These are phyloP conservation scores for Solidago caesia DNA, from an alignment of 129 eudicot genomes.

Conservation along the genomic window DNA sequence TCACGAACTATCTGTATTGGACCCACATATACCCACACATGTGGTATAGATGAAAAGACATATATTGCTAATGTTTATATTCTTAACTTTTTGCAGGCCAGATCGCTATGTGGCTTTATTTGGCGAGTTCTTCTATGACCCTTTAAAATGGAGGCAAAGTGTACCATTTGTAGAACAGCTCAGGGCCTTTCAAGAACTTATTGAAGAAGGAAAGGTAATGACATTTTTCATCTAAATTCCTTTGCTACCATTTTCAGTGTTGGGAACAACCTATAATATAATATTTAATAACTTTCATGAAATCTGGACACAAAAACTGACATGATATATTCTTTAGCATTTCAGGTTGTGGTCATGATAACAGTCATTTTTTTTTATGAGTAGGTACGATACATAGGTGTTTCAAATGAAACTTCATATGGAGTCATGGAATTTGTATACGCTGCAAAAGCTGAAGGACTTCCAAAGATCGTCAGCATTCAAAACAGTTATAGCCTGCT, in stretches of 20 bases:
- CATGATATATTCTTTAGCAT: constrained; percentile 11
- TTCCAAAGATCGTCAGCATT: constrained; percentile 87
- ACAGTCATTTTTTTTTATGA: not conserved
- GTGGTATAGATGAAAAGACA: not conserved
- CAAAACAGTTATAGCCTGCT: constrained; percentile 83
- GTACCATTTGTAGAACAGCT: constrained; percentile 85
- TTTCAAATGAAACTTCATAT: constrained; percentile 92
- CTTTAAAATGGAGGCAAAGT: constrained; percentile 80
- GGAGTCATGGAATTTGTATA: constrained; percentile 91
- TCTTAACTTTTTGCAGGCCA: constrained; percentile 57
- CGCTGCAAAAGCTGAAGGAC: constrained; percentile 73
- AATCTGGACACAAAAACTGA: not conserved
- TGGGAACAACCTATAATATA: not conserved
- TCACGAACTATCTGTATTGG: not conserved
- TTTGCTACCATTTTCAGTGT: not conserved
- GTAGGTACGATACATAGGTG: constrained; percentile 86
- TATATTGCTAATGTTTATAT: not conserved
- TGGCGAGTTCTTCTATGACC: constrained; percentile 72
- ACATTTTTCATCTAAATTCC: constrained; percentile 8
- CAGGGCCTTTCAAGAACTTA: constrained; percentile 81
- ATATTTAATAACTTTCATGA: not conserved
- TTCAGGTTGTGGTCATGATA: not conserved
- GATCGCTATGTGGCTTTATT: constrained; percentile 87
- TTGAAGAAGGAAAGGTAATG: constrained; percentile 89
- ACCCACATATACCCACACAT: not conserved